A percentile compares a stretch with the other conserved stretches of the same genome.
Evolutionary conservation across 2,329 filamentous ascomycete genomes (phyloP).

Genomic region (Penicillium expansum): DNA sequence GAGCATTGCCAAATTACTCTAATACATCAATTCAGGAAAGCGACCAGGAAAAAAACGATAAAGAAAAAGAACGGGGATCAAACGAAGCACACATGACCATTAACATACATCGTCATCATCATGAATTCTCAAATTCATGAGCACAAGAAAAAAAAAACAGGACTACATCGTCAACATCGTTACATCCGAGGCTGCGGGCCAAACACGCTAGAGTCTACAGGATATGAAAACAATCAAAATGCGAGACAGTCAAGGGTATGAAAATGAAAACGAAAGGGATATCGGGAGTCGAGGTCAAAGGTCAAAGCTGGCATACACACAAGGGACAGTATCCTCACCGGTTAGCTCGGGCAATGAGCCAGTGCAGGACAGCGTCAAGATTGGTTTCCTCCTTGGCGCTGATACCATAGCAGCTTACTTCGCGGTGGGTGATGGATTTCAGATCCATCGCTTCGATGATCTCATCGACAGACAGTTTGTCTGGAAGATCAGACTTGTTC

Average conservation of each 20-base stretch:
- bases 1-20: background rate
- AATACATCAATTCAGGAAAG: background rate
- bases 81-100: slow-evolving; percentile 3
- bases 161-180: slow-evolving; percentile 51
- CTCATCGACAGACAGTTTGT: slow-evolving; percentile 89
- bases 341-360: slow-evolving; percentile 86
- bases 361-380: slow-evolving; percentile 92
- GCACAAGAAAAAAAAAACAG: background rate
- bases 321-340: slow-evolving; percentile 51
- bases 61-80: slow-evolving; percentile 5
- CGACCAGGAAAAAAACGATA: background rate
- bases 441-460: slow-evolving; percentile 90
- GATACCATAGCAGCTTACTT: slow-evolving; percentile 98
- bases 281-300: slow-evolving; percentile 4
- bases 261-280: slow-evolving; percentile 9
- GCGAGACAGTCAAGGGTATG: slow-evolving; percentile 10
- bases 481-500: slow-evolving; percentile 94
- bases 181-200: slow-evolving; percentile 44
- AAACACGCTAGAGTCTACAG: slow-evolving; percentile 27
- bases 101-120: slow-evolving; percentile 8
- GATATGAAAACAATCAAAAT: slow-evolving; percentile 19
- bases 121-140: background rate
- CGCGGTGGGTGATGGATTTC: slow-evolving; percentile 82
- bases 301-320: background rate
- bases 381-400: slow-evolving; percentile 99